phyloP scores from a whole-genome alignment of 108 stramenopile genomes.

The Fragilariopsis cylindrus region DNA sequence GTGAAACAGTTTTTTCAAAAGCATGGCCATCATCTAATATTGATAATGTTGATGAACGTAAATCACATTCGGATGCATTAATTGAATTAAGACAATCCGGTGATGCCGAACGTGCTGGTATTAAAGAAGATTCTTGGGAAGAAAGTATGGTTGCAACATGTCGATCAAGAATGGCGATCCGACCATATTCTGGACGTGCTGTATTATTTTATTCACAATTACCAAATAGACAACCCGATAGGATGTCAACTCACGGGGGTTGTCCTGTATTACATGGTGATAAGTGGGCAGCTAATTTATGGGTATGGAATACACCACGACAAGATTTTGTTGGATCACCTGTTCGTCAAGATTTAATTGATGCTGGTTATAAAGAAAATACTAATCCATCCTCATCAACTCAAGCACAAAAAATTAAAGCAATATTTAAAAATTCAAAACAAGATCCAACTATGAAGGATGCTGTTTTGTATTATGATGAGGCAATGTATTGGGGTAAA shows the following conservation, averaged over 20 bases:
- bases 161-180: conserved; percentile 50
- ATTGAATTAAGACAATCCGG: conserved; percentile 46
- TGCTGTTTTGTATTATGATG: conserved; percentile 57
- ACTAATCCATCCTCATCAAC: neutral
- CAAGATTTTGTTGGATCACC: conserved; percentile 34
- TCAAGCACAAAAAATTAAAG: conserved; percentile 37
- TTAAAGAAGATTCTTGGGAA: conserved; percentile 65
- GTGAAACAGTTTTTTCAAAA: conserved; percentile 83
- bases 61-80: conserved; percentile 24
- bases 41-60: conserved; percentile 20
- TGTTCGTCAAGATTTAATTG: conserved; percentile 11
- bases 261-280: conserved; percentile 71
- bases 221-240: conserved; percentile 63
- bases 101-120: conserved; percentile 41
- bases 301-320: conserved; percentile 82
- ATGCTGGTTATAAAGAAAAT: neutral
- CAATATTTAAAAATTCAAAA: conserved; percentile 62
- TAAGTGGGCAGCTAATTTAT: conserved; percentile 94
- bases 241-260: conserved; percentile 67
- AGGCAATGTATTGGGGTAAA: conserved; percentile 63
- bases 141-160: conserved; percentile 72
- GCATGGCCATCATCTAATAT: conserved; percentile 38
- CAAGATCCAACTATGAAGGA: conserved; percentile 44
- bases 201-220: conserved; percentile 78
- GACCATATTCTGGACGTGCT: conserved; percentile 55